A percentile compares a stretch with the other conserved stretches of the same genome.
phyloP scores from a whole-genome alignment of 352 stramenopile genomes.

The Pythium angustatum region DNA sequence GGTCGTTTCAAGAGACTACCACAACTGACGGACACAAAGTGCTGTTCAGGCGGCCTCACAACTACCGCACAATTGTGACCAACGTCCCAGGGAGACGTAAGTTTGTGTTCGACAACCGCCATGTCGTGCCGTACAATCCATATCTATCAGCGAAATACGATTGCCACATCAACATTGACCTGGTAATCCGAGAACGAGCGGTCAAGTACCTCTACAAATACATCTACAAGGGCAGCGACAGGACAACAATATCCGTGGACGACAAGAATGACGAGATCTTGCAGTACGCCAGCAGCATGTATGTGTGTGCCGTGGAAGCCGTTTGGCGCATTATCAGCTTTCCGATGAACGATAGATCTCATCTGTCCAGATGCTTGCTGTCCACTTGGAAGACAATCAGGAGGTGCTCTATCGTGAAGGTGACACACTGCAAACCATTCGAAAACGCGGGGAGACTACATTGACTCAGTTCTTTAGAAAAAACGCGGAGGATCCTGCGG shows the following conservation, averaged over 20 bases:
- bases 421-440: conserved; percentile 31
- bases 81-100: neutral
- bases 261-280: neutral
- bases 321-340: neutral
- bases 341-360: neutral
- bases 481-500: too few relatives aligned
- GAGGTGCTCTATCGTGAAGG: neutral
- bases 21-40: neutral
- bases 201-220: conserved; percentile 68
- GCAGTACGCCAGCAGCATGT: neutral
- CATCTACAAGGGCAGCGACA: conserved; percentile 44
- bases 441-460: neutral
- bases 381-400: neutral
- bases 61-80: neutral
- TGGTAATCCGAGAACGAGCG: conserved; percentile 29
- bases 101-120: neutral
- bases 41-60: conserved; percentile 1
- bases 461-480: conserved; percentile 7
- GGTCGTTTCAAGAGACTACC: neutral
- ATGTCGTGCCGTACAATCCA: conserved; percentile 56
- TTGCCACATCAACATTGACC: conserved; percentile 60
- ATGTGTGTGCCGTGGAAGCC: neutral
- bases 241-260: neutral
- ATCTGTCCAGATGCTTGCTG: neutral
- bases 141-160: conserved; percentile 53